Percentiles rank a stretch among this genome's conserved stretches.
phyloP scores from a whole-genome alignment of 768 basidiomycete species.

The Phallus indusiatus region DNA sequence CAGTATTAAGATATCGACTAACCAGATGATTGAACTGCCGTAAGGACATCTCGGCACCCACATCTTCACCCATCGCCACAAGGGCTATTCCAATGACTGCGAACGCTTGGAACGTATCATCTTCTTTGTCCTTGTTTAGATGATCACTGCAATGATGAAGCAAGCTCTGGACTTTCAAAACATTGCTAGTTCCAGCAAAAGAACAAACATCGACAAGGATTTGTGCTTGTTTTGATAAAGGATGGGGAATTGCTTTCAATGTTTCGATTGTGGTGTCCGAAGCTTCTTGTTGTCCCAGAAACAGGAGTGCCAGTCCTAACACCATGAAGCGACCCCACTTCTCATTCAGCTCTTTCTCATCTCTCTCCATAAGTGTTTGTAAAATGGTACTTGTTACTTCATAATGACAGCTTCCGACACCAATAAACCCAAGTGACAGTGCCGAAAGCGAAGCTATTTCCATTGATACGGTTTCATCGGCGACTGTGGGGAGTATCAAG shows the following conservation, averaged over 20 bases:
- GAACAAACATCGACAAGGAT: slow-evolving; percentile 91
- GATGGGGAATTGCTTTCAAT: slow-evolving; percentile 87
- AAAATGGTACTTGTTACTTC: slow-evolving; percentile 85
- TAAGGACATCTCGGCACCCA: slow-evolving; percentile 96
- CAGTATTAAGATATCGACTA: slow-evolving; percentile 19
- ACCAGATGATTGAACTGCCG: slow-evolving; percentile 96
- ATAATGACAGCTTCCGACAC: slow-evolving; percentile 90
- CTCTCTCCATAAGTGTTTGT: slow-evolving; percentile 84
- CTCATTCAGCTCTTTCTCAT: slow-evolving; percentile 68
- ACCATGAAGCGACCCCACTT: slow-evolving; percentile 93
- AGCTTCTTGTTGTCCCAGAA: slow-evolving; percentile 84
- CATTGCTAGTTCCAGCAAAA: slow-evolving; percentile 92
- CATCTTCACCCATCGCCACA: slow-evolving; percentile 97
- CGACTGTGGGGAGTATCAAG: slow-evolving; percentile 70
- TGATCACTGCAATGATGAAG: slow-evolving; percentile 93
- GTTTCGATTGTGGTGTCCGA: slow-evolving; percentile 92
- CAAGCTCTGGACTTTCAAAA: slow-evolving; percentile 85
- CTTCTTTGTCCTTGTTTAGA: slow-evolving; percentile 49
- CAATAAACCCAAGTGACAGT: slow-evolving; percentile 87
- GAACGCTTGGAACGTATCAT: slow-evolving; percentile 84
- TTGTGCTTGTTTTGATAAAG: slow-evolving; percentile 82
- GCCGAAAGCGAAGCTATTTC: slow-evolving; percentile 83
- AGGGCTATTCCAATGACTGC: slow-evolving; percentile 90
- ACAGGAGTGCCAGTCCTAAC: slow-evolving; percentile 82
- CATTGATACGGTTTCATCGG: slow-evolving; percentile 77